A percentile compares a stretch with the other conserved stretches of the same genome.
Conservation (phyloP, 2,329 filamentous ascomycete species). For the Xylaria sp. region DNA sequence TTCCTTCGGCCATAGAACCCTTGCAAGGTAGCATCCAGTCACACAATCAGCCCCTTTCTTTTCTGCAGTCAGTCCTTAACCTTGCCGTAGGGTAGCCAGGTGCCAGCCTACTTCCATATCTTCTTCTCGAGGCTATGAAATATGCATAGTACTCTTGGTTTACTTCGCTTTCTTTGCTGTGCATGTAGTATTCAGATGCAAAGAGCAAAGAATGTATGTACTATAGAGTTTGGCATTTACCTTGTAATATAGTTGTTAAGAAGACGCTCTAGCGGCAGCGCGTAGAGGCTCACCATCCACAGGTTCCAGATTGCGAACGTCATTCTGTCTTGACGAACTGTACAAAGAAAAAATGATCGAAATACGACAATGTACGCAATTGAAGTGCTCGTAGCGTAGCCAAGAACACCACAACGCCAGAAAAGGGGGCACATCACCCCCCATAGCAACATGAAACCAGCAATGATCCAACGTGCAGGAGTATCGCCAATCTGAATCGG, state of each 20-base stretch:
- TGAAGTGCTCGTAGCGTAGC: slow-evolving; percentile 3
- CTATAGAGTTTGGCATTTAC: background rate
- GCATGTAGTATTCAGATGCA: too few species aligned
- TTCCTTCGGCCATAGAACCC: too few species aligned
- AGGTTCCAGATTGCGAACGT: slow-evolving; percentile 17
- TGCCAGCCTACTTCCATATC: too few species aligned
- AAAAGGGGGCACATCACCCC: slow-evolving; percentile 7
- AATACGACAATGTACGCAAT: slow-evolving; percentile 9
- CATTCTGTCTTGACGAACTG: slow-evolving; percentile 3
- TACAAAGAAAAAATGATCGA: slow-evolving; percentile 2
- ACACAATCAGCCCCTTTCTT: too few species aligned
- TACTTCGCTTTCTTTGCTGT: too few species aligned
- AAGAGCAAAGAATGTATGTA: too few species aligned
- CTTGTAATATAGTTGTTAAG: background rate
- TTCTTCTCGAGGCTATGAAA: too few species aligned
- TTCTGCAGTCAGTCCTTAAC: too few species aligned
- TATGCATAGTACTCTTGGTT: too few species aligned
- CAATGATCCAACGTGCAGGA: slow-evolving; percentile 10
- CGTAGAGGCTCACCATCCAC: slow-evolving; percentile 18
- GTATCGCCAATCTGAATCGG: slow-evolving; percentile 38
- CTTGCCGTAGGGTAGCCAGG: too few species aligned
- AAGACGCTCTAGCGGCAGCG: background rate
- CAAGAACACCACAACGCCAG: slow-evolving; percentile 15
- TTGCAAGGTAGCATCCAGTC: too few species aligned
- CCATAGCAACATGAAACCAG: slow-evolving; percentile 8